Conservation (phyloP, 129 eudicot species). For the Flaveria bidentis region DNA sequence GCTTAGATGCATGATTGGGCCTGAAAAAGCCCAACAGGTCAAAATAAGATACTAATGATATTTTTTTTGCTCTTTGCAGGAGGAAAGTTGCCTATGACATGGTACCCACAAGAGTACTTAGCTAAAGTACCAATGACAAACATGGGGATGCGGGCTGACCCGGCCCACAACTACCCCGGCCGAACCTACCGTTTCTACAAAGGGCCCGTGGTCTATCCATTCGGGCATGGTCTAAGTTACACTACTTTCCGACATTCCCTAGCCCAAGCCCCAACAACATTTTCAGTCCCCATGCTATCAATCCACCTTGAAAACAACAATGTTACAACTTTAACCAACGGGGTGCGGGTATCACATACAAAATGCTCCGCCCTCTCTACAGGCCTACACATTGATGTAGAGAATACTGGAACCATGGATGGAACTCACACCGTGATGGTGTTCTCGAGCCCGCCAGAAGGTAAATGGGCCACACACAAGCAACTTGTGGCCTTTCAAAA, state of each 20-base stretch:
- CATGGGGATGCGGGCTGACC: slow-evolving; percentile 83
- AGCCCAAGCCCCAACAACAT: slow-evolving; percentile 56
- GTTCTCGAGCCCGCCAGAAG: slow-evolving; percentile 57
- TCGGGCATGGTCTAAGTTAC: slow-evolving; percentile 84
- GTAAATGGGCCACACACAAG: slow-evolving; percentile 52
- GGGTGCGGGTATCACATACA: slow-evolving; percentile 55
- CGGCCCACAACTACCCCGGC: slow-evolving; percentile 82
- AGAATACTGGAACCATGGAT: slow-evolving; percentile 70
- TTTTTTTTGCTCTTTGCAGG: slow-evolving; percentile 42
- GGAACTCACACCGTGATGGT: slow-evolving; percentile 82
- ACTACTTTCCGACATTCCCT: slow-evolving; percentile 55
- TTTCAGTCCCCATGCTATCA: slow-evolving; percentile 47
- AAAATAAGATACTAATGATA: background rate
- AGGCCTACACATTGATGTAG: slow-evolving; percentile 63
- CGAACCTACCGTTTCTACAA: slow-evolving; percentile 91
- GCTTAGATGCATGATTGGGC: background rate
- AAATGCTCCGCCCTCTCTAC: slow-evolving; percentile 57
- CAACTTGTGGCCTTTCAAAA: slow-evolving; percentile 75
- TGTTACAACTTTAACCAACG: slow-evolving; percentile 42
- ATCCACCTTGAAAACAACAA: slow-evolving; percentile 41
- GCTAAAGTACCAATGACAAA: slow-evolving; percentile 80
- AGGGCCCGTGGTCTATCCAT: slow-evolving; percentile 82
- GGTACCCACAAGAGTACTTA: slow-evolving; percentile 85
- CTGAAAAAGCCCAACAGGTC: background rate
- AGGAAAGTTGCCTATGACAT: slow-evolving; percentile 88